Conservation (phyloP, 2,329 filamentous ascomycete species). For the Fusarium beomiforme region DNA sequence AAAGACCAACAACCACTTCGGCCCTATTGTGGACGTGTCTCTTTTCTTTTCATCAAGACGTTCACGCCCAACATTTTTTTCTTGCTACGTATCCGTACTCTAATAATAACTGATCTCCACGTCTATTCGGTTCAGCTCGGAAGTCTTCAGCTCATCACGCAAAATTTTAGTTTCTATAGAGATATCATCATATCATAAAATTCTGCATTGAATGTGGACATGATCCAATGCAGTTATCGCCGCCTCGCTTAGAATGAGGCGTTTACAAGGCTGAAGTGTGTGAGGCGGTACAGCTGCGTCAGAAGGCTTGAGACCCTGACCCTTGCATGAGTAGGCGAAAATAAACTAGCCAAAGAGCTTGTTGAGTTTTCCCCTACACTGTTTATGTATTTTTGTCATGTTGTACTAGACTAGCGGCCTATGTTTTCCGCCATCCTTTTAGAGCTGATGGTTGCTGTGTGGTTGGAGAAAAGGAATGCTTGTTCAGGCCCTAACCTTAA, state of each 20-base stretch:
- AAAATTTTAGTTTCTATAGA: neutral
- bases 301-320: too few relatives aligned
- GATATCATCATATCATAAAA: neutral
- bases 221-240: neutral
- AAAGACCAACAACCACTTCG: constrained; percentile 19
- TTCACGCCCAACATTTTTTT: constrained; percentile 1
- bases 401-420: too few relatives aligned
- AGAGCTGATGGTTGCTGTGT: neutral
- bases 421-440: too few relatives aligned
- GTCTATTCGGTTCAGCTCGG: neutral
- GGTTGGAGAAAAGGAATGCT: constrained; percentile 8
- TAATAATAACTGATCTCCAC: neutral
- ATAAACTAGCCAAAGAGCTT: too few relatives aligned
- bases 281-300: neutral
- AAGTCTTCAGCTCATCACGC: neutral
- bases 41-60: neutral
- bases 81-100: neutral
- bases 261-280: constrained; percentile 11
- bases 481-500: constrained; percentile 25
- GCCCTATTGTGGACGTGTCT: constrained; percentile 25
- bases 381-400: too few relatives aligned
- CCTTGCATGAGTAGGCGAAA: too few relatives aligned
- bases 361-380: too few relatives aligned
- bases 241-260: neutral
- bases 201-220: neutral